Evolutionary conservation across 495 filamentous ascomycete genomes (phyloP).

Genomic region (Tuber aestivum): DNA sequence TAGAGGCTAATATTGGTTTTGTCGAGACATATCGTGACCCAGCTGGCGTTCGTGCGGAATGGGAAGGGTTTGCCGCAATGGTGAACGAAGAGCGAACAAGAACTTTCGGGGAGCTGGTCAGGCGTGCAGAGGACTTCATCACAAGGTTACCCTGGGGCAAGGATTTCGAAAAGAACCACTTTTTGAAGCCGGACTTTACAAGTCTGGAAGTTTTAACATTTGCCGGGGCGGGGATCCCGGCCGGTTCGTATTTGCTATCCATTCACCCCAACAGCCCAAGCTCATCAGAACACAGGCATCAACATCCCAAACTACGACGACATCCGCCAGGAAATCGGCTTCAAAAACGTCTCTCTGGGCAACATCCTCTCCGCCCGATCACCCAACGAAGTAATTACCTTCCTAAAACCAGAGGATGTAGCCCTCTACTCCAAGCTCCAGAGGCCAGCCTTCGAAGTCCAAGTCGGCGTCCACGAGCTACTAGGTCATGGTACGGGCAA

Average conservation of each 20-base stretch:
- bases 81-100: conserved; percentile 81
- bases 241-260: conserved; percentile 59
- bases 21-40: conserved; percentile 96
- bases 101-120: conserved; percentile 82
- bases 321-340: conserved; percentile 85
- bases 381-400: conserved; percentile 82
- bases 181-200: conserved; percentile 90
- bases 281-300: conserved; percentile 41
- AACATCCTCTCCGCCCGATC: conserved; percentile 88
- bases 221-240: conserved; percentile 75
- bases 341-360: conserved; percentile 93
- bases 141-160: conserved; percentile 79
- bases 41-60: conserved; percentile 86
- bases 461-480: conserved; percentile 91
- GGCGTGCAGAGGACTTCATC: conserved; percentile 72
- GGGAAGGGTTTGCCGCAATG: conserved; percentile 86
- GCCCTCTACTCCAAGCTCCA: conserved; percentile 71
- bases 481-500: conserved; percentile 96
- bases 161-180: conserved; percentile 92
- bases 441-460: conserved; percentile 85
- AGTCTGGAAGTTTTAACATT: conserved; percentile 67
- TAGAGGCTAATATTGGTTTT: conserved; percentile 91
- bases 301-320: conserved; percentile 90
- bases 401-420: conserved; percentile 68
- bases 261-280: not conserved